Evolutionary conservation across 495 filamentous ascomycete species (phyloP), one percentile per base, ranked within the genome.

Genomic region (Podospora sp.): DNA sequence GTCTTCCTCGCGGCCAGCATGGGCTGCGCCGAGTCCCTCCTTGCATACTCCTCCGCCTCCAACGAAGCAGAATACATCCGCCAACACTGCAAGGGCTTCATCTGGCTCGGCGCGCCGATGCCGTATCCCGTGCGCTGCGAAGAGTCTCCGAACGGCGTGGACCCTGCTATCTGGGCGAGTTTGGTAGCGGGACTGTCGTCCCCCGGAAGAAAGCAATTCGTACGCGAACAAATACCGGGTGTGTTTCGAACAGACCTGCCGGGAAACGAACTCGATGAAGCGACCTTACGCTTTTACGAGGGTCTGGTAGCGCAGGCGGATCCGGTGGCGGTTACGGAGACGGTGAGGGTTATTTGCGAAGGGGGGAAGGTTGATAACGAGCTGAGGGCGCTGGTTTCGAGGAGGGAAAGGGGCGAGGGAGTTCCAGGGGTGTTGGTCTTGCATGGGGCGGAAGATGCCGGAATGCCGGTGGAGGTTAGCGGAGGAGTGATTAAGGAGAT

Each of bases 1-100:
- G 67, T 72, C 21, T 69, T 74, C 21, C 50, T 75, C 1, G 69
- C 60, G 11, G 65, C 71, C 2, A 74, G 71, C 67, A 74, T 76
- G 75, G 73, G 75, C 14, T 21, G 52, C n/a, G 59, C 24, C 14
- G 73, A 76, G 63, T 62, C 63, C 4, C 50, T 74, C 2, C 68
- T 74, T 1, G 73, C 62, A 2, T 61, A 40, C 26, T 9, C 9
- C 7, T 50, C 60, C 0, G 64, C 57, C 21, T 0, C 20, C 18
- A n/a, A n/a, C n/a, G n/a, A n/a, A n/a, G n/a, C n/a, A n/a, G 29
- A 33, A 33, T 50, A 60, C 21, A 21, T 68, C 22, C 50, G 50
- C 3, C 36, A 22, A 18, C 8, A 35, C 26, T 71, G 69, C 66
- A 60, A 35, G 62, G 70, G 70, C 0, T 69, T 72, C 16, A 46